Base-by-base conservation (phyloP, 2,329 filamentous ascomycete species). In the Alternaria novae-zelandiae region DNA sequence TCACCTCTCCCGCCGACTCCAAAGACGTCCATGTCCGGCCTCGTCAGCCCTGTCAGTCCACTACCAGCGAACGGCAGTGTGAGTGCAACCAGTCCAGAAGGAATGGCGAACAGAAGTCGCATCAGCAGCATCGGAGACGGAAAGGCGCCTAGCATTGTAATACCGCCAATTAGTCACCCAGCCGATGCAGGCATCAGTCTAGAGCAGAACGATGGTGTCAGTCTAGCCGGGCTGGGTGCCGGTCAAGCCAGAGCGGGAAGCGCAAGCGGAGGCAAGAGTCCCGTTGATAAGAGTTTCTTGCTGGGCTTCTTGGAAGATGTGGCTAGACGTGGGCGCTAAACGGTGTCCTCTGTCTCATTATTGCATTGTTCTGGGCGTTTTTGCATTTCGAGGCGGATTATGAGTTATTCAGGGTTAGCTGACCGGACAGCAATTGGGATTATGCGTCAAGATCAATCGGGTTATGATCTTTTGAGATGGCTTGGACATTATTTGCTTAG, bases 231-330 rank as follows among this genome's bases (percentile, higher is more conserved):
- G 30, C 47, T 64, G 32, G 41, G 49, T 25, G 25, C 36, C 36
- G 15, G 12, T n/a, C 53, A 56, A 20, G n/a, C 15, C 6, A 64
- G 41, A 56, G 46, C 65, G 20, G 51, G 59, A 17, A 66, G 58
- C 17, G 26, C 53, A 15, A 68, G 44, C 26, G 74, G 70, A 4
- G 72, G 69, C 11, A 79, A 74, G 60, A 79, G 73, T 53, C 87
- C 91, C 0, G 90, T 88, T 0, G 90, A 96, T 70, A 90, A 91
- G 74, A 89, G 85, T 15, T 96, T 96, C 72, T 81, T 96, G 74
- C 83, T 96, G 55, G 90, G 87, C 10, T 96, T 93, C 75, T 81
- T 96, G 71, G 88, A 92, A 67, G 83, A 83, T 60, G 83, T 86
- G 32, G 77, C 77, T 23, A 69, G 71, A 60, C 64, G 73, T 23